A percentile compares a stretch with the other conserved stretches of the same genome.
phyloP scores from a whole-genome alignment of 208 protist genomes.

The Leishmania lainsoni region DNA sequence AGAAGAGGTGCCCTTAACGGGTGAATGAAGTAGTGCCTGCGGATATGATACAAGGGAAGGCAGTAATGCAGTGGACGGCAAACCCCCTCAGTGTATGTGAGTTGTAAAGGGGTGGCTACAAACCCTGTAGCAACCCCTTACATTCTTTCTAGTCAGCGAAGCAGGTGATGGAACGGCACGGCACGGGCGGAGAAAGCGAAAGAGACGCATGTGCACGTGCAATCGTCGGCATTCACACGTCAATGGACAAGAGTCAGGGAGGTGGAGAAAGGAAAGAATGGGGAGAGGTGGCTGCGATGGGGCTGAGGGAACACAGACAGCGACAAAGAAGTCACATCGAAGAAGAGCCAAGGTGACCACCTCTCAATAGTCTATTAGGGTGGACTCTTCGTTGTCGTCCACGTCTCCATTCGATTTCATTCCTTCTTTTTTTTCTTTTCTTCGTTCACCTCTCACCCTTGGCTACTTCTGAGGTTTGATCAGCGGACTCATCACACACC shows the following conservation, averaged over 20 bases:
- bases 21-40: background rate
- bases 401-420: too few species aligned
- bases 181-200: background rate
- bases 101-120: background rate
- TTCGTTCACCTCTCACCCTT: background rate
- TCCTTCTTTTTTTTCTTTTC: background rate
- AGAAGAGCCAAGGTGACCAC: background rate
- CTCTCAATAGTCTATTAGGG: background rate
- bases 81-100: background rate
- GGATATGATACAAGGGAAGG: background rate
- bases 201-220: background rate
- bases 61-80: background rate
- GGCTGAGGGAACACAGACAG: background rate
- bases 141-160: background rate
- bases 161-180: background rate
- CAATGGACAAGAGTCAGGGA: background rate
- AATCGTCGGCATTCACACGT: background rate
- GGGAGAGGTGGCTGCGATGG: background rate
- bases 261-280: background rate
- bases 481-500: background rate
- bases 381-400: too few species aligned
- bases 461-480: background rate
- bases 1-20: background rate
- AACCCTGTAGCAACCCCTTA: background rate
- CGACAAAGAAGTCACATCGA: background rate